Evolutionary conservation across 1,284 basidiomycete genomes (phyloP).

Genomic region (Microbotryum scabiosae): DNA sequence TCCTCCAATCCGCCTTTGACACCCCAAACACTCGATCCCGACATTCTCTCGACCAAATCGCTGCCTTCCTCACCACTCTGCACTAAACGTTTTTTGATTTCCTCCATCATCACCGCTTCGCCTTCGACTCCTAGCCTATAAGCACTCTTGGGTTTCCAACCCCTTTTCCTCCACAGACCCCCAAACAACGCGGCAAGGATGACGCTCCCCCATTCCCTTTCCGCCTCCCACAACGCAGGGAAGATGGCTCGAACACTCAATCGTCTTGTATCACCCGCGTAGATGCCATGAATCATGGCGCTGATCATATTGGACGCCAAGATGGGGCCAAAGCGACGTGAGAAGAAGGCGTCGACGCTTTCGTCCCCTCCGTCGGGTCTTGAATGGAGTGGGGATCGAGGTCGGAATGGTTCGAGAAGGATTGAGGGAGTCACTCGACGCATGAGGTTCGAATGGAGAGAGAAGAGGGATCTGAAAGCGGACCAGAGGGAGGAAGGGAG

Average conservation of each 20-base stretch:
- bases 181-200: constrained; percentile 52
- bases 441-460: constrained; percentile 43
- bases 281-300: constrained; percentile 85
- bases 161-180: constrained; percentile 21
- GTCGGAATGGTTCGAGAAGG: constrained; percentile 53
- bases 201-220: constrained; percentile 58
- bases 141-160: constrained; percentile 13
- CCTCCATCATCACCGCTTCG: constrained; percentile 34
- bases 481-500: constrained; percentile 47
- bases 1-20: constrained; percentile 68
- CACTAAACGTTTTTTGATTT: constrained; percentile 45
- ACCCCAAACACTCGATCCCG: constrained; percentile 63
- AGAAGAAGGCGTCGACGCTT: constrained; percentile 68
- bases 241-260: constrained; percentile 73
- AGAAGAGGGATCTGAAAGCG: constrained; percentile 36
- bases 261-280: constrained; percentile 69
- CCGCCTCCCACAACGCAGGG: constrained; percentile 58
- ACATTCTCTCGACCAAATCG: constrained; percentile 50
- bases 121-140: constrained; percentile 17
- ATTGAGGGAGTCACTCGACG: constrained; percentile 51
- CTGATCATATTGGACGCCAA: constrained; percentile 70
- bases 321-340: constrained; percentile 61
- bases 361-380: constrained; percentile 54
- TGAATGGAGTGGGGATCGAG: constrained; percentile 37
- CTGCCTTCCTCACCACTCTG: constrained; percentile 38